Evolutionary conservation across 768 basidiomycete species (phyloP), one percentile per base, ranked within the genome.

Genomic region (Russula vinacea): DNA sequence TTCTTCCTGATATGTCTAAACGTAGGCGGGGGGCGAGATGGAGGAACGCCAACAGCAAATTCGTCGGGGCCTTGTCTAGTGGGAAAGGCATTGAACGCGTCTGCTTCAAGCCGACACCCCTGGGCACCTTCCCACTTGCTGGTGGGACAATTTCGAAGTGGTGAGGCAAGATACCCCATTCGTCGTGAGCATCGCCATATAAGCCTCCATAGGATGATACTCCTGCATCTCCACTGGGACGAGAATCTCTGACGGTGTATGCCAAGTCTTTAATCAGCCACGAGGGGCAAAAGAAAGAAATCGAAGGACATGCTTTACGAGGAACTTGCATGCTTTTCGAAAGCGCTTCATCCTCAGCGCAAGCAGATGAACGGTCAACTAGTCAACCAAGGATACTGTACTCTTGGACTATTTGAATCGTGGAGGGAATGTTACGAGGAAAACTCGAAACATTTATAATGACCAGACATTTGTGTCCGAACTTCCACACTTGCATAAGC

Each of bases 11-110:
- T 44, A 52, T 44, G 60, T 44, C 59, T 33, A 3, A 45, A 37
- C 6, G 14, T 16, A n/a, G 49, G 40, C 14, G 19, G 19, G 9
- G 33, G 40, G 10, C 33, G 64, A 22, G 47, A 51, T 29, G 59
- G 37, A 45, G 54, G 26, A 40, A 26, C 8, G 9, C 19, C 3
- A 5, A 42, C 9, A 37, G 45, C 40, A 44, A 19, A 22, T 7
- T 65, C 50, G 9, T 33, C 32, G 35, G 54, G 26, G 22, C n/a
- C 32, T 26, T 55, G 39, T 51, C 37, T 54, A 1, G 47, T 33
- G 64, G 45, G 51, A 56, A 57, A 56, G 2, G 64, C 55, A 57
- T 57, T 1, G 64, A 65, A 60, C 58, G 54, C 42, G 9, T 44
- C 45, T 56, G 55, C 50, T 24, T 65, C 45, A 65, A 24, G n/a